These are phyloP conservation scores for Neobulgaria alba DNA, from an alignment of 2,329 filamentous ascomycete species.

Conservation along the genomic window DNA sequence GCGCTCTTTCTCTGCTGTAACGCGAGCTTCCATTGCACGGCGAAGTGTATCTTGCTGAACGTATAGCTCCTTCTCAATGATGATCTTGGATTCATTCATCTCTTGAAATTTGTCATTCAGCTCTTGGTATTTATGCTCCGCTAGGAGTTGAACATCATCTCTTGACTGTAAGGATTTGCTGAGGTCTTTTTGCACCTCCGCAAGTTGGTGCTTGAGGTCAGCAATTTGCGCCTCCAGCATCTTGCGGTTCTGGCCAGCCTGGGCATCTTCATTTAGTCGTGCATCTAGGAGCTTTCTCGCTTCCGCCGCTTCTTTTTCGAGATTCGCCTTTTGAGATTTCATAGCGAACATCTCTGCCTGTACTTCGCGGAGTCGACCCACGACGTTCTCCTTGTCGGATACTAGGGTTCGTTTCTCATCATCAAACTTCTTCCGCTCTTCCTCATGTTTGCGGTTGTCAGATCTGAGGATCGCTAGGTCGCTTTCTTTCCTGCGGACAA, in stretches of 20 bases:
- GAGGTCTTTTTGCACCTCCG: conserved; percentile 76
- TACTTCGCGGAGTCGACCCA: conserved; percentile 68
- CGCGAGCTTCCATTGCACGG: conserved; percentile 72
- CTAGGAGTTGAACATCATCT: conserved; percentile 84
- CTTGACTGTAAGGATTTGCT: conserved; percentile 88
- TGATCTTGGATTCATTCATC: conserved; percentile 91
- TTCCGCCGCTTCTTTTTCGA: conserved; percentile 83
- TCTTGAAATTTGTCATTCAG: conserved; percentile 79
- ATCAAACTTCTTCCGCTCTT: conserved; percentile 70
- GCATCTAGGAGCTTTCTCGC: conserved; percentile 80
- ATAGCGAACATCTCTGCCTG: conserved; percentile 84
- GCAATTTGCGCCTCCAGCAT: conserved; percentile 81
- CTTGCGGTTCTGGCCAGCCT: conserved; percentile 72
- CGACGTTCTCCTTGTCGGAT: conserved; percentile 70
- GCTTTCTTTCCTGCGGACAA: conserved; percentile 88
- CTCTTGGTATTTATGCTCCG: conserved; percentile 77
- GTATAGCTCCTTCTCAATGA: conserved; percentile 95
- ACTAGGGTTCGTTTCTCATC: conserved; percentile 65
- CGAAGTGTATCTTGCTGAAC: conserved; percentile 87
- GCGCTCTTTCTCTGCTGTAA: conserved; percentile 74
- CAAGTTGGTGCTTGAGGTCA: conserved; percentile 78
- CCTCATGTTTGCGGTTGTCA: conserved; percentile 76
- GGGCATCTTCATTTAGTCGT: conserved; percentile 80
- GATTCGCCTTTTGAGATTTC: conserved; percentile 71
- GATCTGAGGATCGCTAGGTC: conserved; percentile 78